Base-by-base conservation (phyloP, 2,329 filamentous ascomycete genomes). In the Sporothrix euskadiensis region DNA sequence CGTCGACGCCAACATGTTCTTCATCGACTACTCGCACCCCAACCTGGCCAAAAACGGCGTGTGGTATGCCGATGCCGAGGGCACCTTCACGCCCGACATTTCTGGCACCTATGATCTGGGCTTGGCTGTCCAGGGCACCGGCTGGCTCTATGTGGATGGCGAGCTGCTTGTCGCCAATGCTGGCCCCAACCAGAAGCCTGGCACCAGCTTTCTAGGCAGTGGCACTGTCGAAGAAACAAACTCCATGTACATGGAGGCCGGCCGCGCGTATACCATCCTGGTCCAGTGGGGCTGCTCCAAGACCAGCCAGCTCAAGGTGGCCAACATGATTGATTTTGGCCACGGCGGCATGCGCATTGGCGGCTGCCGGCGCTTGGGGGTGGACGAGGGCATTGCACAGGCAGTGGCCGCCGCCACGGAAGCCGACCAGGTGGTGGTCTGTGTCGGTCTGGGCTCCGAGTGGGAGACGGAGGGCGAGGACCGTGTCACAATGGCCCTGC, bases 351-450 rank as follows among this genome's bases (percentile, higher is more conserved):
- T 88, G 9, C 72, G 72, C 30, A 14, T 77, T 12, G 73, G 74
- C 47, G 72, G 73, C 32, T 69, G 57, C 49, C 57, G 72, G n/a
- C 44, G 39, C 1, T 39, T 74, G 57, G 76, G 78, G 1, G 19
- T 61, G 30, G 39, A 69, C 12, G 26, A 35, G 26, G 74, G 69
- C 9, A 72, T 76, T 22, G 65, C n/a, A 0, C 76, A 39, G 74
- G 77, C 76, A 1, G 75, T 74, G 1, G 65, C 57, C 4, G 41
- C 75, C 3, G 89, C 52, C 52, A n/a, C 3, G 52, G 9, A 6
- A 1, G 52, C 89, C 9, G 83, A 90, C 49, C 86, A 89, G 75
- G 89, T 89, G 14, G 82, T 91, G 30, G 80, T 91, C 22, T 86
- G 88, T 75, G 85, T 88, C 12, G 89, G 89, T 16, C 82, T 90